These are phyloP conservation scores for Poterioochromonas sp. DNA, from an alignment of 352 stramenopile genomes.

Conservation along the genomic window DNA sequence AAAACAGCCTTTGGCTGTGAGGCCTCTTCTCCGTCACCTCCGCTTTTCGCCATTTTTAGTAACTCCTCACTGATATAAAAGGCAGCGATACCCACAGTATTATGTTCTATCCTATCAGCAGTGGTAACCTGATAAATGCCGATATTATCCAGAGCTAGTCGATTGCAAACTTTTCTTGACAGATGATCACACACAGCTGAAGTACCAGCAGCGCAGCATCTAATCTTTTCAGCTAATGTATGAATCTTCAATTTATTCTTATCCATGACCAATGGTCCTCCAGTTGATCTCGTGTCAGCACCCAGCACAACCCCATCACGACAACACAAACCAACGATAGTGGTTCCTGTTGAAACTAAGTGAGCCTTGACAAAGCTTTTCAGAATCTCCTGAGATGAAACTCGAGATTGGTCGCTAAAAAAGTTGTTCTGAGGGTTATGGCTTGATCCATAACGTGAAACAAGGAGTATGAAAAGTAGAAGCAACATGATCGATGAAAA, in stretches of 20 bases:
- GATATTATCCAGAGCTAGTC: conserved; percentile 25
- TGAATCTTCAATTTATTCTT: conserved; percentile 99
- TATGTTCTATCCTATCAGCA: no score
- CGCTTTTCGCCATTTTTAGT: conserved; percentile 34
- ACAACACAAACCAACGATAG: conserved; percentile 88
- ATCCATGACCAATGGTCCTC: conserved; percentile 86
- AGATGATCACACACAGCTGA: conserved; percentile 91
- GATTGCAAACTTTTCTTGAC: conserved; percentile 45
- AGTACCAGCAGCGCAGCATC: conserved; percentile 92
- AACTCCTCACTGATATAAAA: background rate
- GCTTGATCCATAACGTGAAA: no score
- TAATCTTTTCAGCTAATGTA: conserved; percentile 97
- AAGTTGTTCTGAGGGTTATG: no score
- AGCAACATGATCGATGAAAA: no score
- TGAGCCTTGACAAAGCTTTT: no score
- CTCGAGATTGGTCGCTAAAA: no score
- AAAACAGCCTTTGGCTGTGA: background rate
- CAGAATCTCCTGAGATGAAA: no score
- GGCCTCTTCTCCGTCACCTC: no score
- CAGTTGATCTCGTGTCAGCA: conserved; percentile 91
- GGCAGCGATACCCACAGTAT: background rate
- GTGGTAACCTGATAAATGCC: background rate
- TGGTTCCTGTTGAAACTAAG: conserved; percentile 89
- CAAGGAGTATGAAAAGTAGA: no score
- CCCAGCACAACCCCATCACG: conserved; percentile 91